Evolutionary conservation across 257 asterid genomes (phyloP).

Genomic region (Gardenia jasminoides): DNA sequence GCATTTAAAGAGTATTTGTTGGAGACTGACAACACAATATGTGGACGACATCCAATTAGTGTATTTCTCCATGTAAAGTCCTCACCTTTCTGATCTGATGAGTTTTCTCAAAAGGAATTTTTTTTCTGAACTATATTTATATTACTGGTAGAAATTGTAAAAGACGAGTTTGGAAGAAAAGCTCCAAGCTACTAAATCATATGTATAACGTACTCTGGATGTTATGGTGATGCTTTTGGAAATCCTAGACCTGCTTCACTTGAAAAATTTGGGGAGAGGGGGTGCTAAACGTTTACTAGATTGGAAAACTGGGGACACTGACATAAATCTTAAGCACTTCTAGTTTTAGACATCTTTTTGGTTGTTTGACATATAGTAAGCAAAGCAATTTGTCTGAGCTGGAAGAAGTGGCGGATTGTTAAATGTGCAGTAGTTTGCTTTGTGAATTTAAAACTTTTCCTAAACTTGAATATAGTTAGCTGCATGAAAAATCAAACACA

Average conservation of each 20-base stretch:
- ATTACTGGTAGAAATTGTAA: background rate
- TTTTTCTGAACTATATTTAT: background rate
- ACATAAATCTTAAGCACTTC: background rate
- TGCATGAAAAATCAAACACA: background rate
- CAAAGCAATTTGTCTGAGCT: background rate
- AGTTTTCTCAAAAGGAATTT: background rate
- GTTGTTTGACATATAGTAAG: too few relatives aligned
- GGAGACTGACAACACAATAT: slow-evolving; percentile 92
- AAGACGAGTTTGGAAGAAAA: background rate
- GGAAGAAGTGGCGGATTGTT: background rate
- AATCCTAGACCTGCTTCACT: background rate
- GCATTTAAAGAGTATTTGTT: slow-evolving; percentile 73
- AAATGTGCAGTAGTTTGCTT: background rate
- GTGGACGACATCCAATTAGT: slow-evolving; percentile 96
- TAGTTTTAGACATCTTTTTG: background rate
- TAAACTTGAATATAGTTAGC: background rate
- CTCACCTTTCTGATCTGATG: slow-evolving; percentile 18
- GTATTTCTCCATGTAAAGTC: slow-evolving; percentile 86
- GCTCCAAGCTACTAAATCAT: background rate
- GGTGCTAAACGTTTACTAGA: background rate
- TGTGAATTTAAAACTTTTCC: background rate
- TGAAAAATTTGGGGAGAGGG: background rate
- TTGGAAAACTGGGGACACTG: background rate
- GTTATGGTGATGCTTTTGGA: background rate
- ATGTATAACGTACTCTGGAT: background rate